phyloP scores from a whole-genome alignment of 345 rosid species.

The Capsella bursapastoris region DNA sequence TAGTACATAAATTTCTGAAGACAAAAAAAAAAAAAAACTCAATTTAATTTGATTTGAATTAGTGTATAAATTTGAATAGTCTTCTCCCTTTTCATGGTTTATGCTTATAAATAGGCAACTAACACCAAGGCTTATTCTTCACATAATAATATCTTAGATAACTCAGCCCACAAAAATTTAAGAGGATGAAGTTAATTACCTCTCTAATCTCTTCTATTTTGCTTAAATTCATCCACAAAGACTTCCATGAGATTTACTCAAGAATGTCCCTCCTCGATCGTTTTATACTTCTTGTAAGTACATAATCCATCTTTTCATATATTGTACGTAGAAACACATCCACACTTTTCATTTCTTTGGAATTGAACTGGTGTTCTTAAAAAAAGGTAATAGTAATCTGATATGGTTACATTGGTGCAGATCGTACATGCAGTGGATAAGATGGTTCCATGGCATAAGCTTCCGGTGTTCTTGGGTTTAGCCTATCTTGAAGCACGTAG shows the following conservation, averaged over 20 bases:
- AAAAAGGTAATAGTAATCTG: no score
- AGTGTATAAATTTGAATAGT: neutral
- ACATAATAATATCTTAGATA: neutral
- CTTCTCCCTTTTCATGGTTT: neutral
- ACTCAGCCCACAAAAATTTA: neutral
- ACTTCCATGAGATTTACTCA: slow-evolving; percentile 48
- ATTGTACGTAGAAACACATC: neutral
- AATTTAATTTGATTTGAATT: neutral
- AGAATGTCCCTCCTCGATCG: slow-evolving; percentile 52
- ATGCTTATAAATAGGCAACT: slow-evolving; percentile 9
- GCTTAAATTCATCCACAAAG: slow-evolving; percentile 45
- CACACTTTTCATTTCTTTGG: neutral
- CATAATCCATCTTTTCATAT: neutral
- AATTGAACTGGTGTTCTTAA: neutral
- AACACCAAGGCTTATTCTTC: neutral
- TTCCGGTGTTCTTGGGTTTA: slow-evolving; percentile 61
- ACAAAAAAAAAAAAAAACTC: neutral
- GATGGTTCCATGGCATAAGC: slow-evolving; percentile 53
- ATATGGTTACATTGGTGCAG: slow-evolving; percentile 32
- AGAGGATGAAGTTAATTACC: slow-evolving; percentile 19
- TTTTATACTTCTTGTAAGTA: slow-evolving; percentile 53
- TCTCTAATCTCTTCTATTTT: slow-evolving; percentile 25
- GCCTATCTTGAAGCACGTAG: slow-evolving; percentile 53
- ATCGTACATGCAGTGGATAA: slow-evolving; percentile 57
- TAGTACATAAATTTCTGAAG: neutral